These are phyloP conservation scores for Adansonia rubrostipa DNA, from an alignment of 441 rosid genomes.

Conservation along the genomic window DNA sequence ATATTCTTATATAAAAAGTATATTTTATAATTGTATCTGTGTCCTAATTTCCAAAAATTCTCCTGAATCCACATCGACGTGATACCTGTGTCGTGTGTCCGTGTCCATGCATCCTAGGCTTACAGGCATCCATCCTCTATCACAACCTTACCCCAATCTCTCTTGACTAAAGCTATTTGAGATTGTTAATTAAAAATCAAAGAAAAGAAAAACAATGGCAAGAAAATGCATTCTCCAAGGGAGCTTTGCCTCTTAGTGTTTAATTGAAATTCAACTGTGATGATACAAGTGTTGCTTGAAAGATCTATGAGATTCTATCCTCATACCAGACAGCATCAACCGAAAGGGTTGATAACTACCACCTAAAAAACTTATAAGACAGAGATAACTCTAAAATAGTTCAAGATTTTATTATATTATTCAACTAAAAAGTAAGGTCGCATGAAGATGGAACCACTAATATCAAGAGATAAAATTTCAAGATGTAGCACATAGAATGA, in stretches of 20 bases:
- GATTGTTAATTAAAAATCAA: background rate
- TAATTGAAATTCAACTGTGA: background rate
- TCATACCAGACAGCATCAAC: background rate
- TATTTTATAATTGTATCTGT: too few relatives aligned
- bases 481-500: background rate
- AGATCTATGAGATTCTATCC: background rate
- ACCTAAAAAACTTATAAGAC: background rate
- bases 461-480: conserved; percentile 4
- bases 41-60: too few relatives aligned
- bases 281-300: too few relatives aligned
- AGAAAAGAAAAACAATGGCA: background rate
- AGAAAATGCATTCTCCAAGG: background rate
- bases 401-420: background rate
- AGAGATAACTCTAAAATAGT: background rate
- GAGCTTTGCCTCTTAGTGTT: background rate
- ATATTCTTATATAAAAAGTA: too few relatives aligned
- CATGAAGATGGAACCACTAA: background rate
- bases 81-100: too few relatives aligned
- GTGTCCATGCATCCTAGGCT: too few relatives aligned
- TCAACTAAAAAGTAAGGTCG: background rate
- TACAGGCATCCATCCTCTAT: background rate
- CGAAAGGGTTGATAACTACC: background rate
- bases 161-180: background rate
- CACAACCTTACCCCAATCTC: background rate
- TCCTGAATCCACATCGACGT: too few relatives aligned